Evolutionary conservation across 495 filamentous ascomycete genomes (phyloP).

Genomic region (Hypoxylon subgilvum): DNA sequence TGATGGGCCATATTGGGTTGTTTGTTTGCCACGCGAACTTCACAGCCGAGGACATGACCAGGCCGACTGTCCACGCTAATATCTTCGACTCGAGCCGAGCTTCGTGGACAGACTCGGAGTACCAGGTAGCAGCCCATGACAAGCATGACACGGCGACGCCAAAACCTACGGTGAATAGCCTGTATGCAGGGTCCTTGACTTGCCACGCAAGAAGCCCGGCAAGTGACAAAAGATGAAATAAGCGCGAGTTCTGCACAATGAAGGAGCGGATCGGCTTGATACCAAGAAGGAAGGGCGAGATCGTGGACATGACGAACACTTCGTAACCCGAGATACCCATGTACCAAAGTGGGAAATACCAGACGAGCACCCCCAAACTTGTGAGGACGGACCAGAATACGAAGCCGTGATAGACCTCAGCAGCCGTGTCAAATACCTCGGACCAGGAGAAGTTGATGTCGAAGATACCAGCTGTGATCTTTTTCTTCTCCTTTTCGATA

Average conservation of each 20-base stretch:
- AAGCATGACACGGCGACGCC: conserved; percentile 79
- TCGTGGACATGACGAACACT: conserved; percentile 79
- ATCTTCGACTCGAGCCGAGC: conserved; percentile 79
- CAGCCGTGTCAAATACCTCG: conserved; percentile 77
- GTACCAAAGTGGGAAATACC: conserved; percentile 99
- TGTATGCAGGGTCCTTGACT: conserved; percentile 71
- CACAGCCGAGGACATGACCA: conserved; percentile 82
- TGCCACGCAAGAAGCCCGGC: conserved; percentile 80
- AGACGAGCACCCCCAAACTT: conserved; percentile 82
- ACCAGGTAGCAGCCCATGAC: conserved; percentile 80
- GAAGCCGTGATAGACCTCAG: conserved; percentile 94
- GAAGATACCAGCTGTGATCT: conserved; percentile 72
- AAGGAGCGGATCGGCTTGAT: conserved; percentile 71
- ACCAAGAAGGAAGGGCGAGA: conserved; percentile 81
- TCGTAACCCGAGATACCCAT: conserved; percentile 99
- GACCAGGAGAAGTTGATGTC: conserved; percentile 73
- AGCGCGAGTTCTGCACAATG: conserved; percentile 69
- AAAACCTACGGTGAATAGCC: conserved; percentile 81
- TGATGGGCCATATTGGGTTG: conserved; percentile 96
- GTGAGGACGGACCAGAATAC: conserved; percentile 96
- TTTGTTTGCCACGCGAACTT: conserved; percentile 97
- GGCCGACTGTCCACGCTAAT: conserved; percentile 77
- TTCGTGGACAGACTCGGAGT: conserved; percentile 75
- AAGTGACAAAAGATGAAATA: conserved; percentile 76
- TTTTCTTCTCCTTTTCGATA: conserved; percentile 89